Evolutionary conservation across 345 rosid species (phyloP).

Genomic region (Arabidopsis suecica): DNA sequence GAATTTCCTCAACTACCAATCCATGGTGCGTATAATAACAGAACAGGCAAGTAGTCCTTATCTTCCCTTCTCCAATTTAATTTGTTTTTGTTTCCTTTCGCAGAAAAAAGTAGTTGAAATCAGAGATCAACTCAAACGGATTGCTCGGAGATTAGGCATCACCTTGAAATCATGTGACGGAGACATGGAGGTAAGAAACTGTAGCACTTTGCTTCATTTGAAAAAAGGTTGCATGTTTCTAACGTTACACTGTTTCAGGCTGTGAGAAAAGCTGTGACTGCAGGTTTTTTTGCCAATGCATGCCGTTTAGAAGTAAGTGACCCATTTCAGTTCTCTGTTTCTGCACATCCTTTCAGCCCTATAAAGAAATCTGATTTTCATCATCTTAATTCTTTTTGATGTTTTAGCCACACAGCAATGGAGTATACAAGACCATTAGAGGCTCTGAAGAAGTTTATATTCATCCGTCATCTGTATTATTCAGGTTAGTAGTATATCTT

Average conservation of each 20-base stretch:
- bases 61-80: not conserved
- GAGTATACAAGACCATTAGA: slow-evolving; percentile 85
- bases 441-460: slow-evolving; percentile 89
- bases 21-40: slow-evolving; percentile 64
- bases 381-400: not conserved
- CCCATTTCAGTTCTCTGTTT: slow-evolving; percentile 8
- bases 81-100: slow-evolving; percentile 3
- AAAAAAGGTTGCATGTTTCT: slow-evolving; percentile 19
- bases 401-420: slow-evolving; percentile 71
- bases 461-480: slow-evolving; percentile 89
- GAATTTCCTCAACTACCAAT: slow-evolving; percentile 82
- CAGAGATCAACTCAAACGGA: slow-evolving; percentile 80
- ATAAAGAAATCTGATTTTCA: slow-evolving; percentile 1
- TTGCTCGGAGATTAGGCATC: slow-evolving; percentile 79
- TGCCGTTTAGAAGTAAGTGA: slow-evolving; percentile 74
- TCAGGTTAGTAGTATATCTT: slow-evolving; percentile 63
- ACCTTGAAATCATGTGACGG: slow-evolving; percentile 76
- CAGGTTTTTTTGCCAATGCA: slow-evolving; percentile 95
- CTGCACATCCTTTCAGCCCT: not conserved
- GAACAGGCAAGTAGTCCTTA: not conserved
- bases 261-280: slow-evolving; percentile 81
- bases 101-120: slow-evolving; percentile 85
- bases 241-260: slow-evolving; percentile 50
- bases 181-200: slow-evolving; percentile 59
- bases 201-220: slow-evolving; percentile 2